Percentiles rank a stretch among this genome's conserved stretches.
phyloP scores from a whole-genome alignment of 768 basidiomycete genomes.

The Mrakia frigida region DNA sequence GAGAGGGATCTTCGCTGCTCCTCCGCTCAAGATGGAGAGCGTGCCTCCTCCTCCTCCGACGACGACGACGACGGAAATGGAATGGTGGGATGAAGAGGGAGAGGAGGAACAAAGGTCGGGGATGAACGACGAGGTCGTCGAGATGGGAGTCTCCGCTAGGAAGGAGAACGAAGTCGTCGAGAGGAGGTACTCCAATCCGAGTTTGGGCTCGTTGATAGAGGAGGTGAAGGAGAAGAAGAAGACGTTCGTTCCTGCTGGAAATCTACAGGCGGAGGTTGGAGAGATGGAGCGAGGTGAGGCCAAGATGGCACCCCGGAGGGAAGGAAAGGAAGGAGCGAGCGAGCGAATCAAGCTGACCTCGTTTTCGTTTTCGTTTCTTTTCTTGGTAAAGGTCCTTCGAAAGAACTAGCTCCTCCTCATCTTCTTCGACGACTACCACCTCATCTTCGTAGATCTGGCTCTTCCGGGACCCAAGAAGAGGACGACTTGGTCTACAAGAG shows the following conservation, averaged over 20 bases:
- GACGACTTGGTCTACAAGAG: no score
- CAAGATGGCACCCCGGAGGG: background rate
- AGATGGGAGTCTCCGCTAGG: background rate
- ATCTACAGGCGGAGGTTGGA: background rate
- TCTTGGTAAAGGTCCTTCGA: background rate
- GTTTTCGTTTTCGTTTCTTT: background rate
- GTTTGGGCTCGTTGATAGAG: no score
- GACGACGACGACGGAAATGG: background rate
- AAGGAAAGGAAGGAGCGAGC: slow-evolving; percentile 1
- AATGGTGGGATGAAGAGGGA: background rate
- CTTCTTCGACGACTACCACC: no score
- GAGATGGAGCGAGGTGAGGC: background rate
- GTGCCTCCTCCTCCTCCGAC: background rate
- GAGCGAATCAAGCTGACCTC: background rate
- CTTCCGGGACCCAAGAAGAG: no score
- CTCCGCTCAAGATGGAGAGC: background rate
- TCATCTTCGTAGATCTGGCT: no score
- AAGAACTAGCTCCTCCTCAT: no score
- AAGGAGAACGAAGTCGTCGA: no score
- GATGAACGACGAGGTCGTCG: background rate
- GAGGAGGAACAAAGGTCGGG: background rate
- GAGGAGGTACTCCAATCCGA: no score
- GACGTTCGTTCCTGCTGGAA: no score
- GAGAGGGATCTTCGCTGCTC: background rate
- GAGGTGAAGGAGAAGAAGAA: no score